Conservation (phyloP, 192 early-diverging fungal genomes). For the Spinellus fusiger region DNA sequence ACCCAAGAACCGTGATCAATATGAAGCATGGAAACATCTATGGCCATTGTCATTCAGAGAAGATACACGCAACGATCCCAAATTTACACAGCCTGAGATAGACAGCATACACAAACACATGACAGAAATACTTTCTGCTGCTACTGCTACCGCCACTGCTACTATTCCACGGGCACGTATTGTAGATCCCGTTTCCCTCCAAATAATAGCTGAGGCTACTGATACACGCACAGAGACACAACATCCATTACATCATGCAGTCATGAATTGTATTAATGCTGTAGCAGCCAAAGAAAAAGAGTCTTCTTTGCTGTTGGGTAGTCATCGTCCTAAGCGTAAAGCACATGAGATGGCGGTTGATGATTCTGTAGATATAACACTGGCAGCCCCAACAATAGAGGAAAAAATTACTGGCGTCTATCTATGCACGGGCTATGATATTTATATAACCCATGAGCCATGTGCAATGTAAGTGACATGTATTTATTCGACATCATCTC, state of each 20-base stretch:
- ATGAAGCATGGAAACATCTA: conserved; percentile 65
- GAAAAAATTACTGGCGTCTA: conserved; percentile 39
- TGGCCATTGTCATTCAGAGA: conserved; percentile 84
- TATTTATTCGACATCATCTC: background rate
- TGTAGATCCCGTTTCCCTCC: conserved; percentile 46
- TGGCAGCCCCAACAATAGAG: background rate
- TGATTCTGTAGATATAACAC: background rate
- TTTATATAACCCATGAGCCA: conserved; percentile 79
- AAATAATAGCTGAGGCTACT: conserved; percentile 38
- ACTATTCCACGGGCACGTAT: conserved; percentile 44
- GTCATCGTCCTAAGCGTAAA: conserved; percentile 10
- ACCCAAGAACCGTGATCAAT: conserved; percentile 64
- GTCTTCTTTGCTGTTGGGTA: background rate
- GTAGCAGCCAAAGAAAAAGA: conserved; percentile 56
- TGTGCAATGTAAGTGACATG: conserved; percentile 69
- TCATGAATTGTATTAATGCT: conserved; percentile 68
- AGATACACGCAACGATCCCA: conserved; percentile 38
- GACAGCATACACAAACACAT: conserved; percentile 36
- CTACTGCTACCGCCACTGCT: conserved; percentile 19
- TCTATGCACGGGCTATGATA: conserved; percentile 76
- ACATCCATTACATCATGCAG: conserved; percentile 75
- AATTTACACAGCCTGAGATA: conserved; percentile 35
- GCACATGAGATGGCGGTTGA: conserved; percentile 14
- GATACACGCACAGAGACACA: conserved; percentile 41
- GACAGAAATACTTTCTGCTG: conserved; percentile 16